Evolutionary conservation across 1,284 basidiomycete genomes (phyloP).

Genomic region (Porodaedalea pini): DNA sequence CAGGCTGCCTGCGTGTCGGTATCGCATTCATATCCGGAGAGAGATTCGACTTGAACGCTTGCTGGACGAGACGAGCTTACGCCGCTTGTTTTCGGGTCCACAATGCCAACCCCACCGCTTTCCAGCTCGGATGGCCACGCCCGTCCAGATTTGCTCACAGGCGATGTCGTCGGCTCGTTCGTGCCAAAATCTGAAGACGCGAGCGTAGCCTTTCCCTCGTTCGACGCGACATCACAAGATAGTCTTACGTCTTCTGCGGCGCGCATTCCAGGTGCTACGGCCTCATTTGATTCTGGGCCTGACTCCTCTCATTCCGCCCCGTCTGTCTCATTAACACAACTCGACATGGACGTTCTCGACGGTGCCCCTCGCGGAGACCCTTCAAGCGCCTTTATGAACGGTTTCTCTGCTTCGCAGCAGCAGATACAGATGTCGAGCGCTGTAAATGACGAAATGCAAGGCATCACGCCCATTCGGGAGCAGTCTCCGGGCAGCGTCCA

Average conservation of each 20-base stretch:
- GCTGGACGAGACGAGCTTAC: background rate
- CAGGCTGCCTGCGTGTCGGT: background rate
- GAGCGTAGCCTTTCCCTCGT: conserved; percentile 4
- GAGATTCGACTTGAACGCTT: background rate
- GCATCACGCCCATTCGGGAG: conserved; percentile 14
- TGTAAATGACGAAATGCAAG: conserved; percentile 21
- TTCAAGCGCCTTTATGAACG: background rate
- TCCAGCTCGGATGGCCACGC: conserved; percentile 1
- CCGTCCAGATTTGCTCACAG: background rate
- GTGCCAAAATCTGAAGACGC: conserved; percentile 16
- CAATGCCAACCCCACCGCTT: conserved; percentile 12
- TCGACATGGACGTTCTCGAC: conserved; percentile 16
- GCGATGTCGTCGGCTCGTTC: conserved; percentile 7
- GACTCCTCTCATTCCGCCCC: background rate
- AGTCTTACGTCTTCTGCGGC: conserved; percentile 15
- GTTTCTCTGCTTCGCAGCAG: conserved; percentile 8
- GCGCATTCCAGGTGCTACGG: conserved; percentile 1
- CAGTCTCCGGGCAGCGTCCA: conserved; percentile 15
- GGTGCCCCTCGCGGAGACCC: background rate
- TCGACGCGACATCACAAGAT: conserved; percentile 10
- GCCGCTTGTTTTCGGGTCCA: background rate
- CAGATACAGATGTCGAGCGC: conserved; percentile 7
- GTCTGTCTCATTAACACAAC: conserved; percentile 3
- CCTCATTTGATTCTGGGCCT: conserved; percentile 13
- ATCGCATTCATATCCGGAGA: background rate